Conservation (phyloP, 805 yeast species). For the Yarrowia hollandica region DNA sequence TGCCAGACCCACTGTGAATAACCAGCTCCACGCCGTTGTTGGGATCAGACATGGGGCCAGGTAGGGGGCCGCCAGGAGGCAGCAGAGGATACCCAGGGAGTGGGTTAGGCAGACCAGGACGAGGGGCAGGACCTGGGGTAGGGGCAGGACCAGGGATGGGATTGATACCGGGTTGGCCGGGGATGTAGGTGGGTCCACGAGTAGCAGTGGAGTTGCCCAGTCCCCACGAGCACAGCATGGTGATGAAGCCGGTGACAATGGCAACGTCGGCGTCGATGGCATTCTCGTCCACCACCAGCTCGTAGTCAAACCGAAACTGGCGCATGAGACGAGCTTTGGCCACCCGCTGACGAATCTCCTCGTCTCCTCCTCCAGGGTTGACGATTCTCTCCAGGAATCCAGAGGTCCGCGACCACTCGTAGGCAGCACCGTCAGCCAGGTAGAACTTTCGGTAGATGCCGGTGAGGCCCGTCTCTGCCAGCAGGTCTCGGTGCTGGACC, state of each 20-base stretch:
- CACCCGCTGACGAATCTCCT: conserved; percentile 54
- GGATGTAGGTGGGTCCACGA: conserved; percentile 50
- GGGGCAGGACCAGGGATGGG: neutral
- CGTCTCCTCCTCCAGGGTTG: conserved; percentile 58
- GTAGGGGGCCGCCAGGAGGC: conserved; percentile 8
- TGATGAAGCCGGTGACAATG: conserved; percentile 58
- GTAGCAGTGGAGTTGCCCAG: conserved; percentile 54
- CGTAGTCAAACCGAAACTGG: conserved; percentile 61
- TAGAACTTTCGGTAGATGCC: conserved; percentile 52
- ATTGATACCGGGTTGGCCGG: neutral
- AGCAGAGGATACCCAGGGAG: conserved; percentile 5
- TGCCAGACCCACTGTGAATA: conserved; percentile 10
- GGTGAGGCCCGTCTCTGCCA: conserved; percentile 42
- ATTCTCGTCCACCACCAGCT: conserved; percentile 51
- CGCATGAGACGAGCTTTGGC: conserved; percentile 59
- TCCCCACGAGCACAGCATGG: conserved; percentile 71
- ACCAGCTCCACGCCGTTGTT: conserved; percentile 27
- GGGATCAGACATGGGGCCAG: conserved; percentile 21
- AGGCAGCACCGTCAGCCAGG: conserved; percentile 54
- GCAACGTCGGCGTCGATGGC: conserved; percentile 54
- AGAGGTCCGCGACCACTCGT: conserved; percentile 57
- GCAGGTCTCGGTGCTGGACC: conserved; percentile 49
- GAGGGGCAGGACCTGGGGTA: neutral
- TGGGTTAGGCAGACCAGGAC: neutral
- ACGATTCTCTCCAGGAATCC: conserved; percentile 53